These are phyloP conservation scores for Thelonectria olida DNA, from an alignment of 2,329 filamentous ascomycete species.

Conservation along the genomic window DNA sequence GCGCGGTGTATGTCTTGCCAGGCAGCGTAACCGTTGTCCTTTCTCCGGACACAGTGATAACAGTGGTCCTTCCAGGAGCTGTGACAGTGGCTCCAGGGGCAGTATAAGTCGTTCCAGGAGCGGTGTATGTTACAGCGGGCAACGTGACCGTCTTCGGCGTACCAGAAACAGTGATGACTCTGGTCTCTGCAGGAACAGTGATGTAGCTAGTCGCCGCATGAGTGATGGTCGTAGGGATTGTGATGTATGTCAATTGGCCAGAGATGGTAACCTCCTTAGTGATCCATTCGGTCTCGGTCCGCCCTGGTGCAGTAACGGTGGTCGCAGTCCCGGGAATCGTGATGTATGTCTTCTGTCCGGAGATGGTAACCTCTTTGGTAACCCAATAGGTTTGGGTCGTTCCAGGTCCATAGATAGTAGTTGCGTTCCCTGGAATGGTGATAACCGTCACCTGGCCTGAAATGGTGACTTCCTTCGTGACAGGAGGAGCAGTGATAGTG, in stretches of 20 bases:
- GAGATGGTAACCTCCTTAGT: background rate
- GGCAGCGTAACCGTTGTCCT: conserved; percentile 3
- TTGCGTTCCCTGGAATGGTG: background rate
- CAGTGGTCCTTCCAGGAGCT: conserved; percentile 9
- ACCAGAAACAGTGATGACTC: conserved; percentile 1
- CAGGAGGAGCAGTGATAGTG: background rate
- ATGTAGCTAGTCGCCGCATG: background rate
- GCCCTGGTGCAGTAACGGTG: conserved; percentile 12
- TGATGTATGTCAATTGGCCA: background rate
- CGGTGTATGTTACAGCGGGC: conserved; percentile 1
- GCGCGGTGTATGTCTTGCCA: background rate
- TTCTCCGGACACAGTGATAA: conserved; percentile 18
- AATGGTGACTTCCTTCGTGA: background rate
- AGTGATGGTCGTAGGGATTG: background rate
- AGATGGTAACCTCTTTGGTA: background rate
- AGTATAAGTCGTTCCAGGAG: background rate
- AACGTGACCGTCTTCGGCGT: conserved; percentile 1
- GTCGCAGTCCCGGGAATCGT: background rate
- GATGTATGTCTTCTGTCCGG: background rate
- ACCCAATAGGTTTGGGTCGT: background rate
- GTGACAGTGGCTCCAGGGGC: conserved; percentile 11
- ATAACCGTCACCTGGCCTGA: background rate
- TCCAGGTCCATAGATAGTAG: background rate
- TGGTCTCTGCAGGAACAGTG: background rate
- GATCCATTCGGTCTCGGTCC: conserved; percentile 6